Conservation (phyloP, 768 basidiomycete genomes). For the Mycena crocata region DNA sequence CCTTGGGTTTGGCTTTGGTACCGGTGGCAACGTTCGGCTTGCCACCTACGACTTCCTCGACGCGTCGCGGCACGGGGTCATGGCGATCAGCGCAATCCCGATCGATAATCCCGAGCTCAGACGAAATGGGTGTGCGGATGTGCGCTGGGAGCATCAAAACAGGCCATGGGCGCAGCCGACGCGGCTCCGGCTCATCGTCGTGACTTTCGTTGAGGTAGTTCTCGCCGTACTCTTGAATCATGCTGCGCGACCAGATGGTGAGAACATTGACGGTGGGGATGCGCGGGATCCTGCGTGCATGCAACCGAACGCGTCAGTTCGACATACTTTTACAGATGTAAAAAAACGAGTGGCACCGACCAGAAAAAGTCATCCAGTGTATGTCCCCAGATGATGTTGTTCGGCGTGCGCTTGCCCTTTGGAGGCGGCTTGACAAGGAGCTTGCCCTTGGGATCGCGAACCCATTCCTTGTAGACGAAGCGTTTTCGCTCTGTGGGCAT, state of each 20-base stretch:
- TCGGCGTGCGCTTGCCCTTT: slow-evolving; percentile 35
- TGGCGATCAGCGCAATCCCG: neutral
- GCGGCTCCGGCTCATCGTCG: slow-evolving; percentile 28
- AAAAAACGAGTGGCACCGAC: slow-evolving; percentile 25
- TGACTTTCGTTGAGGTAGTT: slow-evolving; percentile 30
- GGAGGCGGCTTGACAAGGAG: slow-evolving; percentile 35
- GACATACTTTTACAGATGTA: neutral
- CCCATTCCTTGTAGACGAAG: slow-evolving; percentile 31
- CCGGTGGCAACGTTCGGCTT: neutral
- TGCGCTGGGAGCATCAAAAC: slow-evolving; percentile 29
- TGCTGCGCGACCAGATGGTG: slow-evolving; percentile 48
- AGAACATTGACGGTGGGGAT: slow-evolving; percentile 39
- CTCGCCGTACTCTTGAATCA: slow-evolving; percentile 47
- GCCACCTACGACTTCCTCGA: neutral
- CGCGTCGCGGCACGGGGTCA: neutral
- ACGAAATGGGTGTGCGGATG: neutral
- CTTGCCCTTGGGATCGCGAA: slow-evolving; percentile 34
- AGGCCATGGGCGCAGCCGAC: slow-evolving; percentile 31
- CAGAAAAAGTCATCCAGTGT: slow-evolving; percentile 39
- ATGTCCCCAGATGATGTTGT: slow-evolving; percentile 44
- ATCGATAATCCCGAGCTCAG: slow-evolving; percentile 6
- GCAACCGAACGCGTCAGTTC: neutral
- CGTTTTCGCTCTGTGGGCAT: slow-evolving; percentile 19
- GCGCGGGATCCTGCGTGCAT: slow-evolving; percentile 35
- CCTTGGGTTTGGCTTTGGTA: neutral